A percentile compares a stretch with the other conserved stretches of the same genome.
Evolutionary conservation across 2,329 filamentous ascomycete species (phyloP).

Genomic region (Ceratocystis cacaofunesta): DNA sequence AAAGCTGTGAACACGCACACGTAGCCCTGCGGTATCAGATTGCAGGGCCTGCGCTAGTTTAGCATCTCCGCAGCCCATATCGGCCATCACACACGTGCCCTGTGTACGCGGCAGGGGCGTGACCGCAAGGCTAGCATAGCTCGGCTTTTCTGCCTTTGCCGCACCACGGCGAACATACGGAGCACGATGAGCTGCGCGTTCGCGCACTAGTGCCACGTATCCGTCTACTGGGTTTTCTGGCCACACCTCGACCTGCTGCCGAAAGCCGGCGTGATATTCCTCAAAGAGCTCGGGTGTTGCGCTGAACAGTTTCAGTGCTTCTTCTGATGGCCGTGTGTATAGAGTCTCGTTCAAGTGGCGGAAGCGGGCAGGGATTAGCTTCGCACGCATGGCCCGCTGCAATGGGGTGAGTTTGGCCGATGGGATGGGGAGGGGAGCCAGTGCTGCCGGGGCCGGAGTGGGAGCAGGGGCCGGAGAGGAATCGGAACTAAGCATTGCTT

Average conservation of each 20-base stretch:
- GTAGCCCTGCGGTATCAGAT: constrained; percentile 47
- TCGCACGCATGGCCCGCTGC: constrained; percentile 85
- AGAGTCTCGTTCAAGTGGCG: constrained; percentile 93
- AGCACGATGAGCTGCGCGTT: constrained; percentile 36
- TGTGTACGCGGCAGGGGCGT: constrained; percentile 55
- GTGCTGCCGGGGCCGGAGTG: constrained; percentile 19
- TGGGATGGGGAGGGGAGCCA: constrained; percentile 28
- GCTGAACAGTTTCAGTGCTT: constrained; percentile 71
- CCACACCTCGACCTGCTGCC: constrained; percentile 89
- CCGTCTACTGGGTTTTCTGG: constrained; percentile 88
- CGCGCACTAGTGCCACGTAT: constrained; percentile 59
- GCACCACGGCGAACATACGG: constrained; percentile 19
- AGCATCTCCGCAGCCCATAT: constrained; percentile 88
- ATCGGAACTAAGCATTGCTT: constrained; percentile 17
- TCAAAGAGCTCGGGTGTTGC: constrained; percentile 83
- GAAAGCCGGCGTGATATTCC: constrained; percentile 94
- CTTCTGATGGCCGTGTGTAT: constrained; percentile 76
- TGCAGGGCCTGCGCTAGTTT: constrained; percentile 58
- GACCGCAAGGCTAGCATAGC: constrained; percentile 21
- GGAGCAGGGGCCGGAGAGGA: constrained; percentile 17
- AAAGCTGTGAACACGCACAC: constrained; percentile 65
- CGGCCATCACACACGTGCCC: constrained; percentile 64
- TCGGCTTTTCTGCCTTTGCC: constrained; percentile 16
- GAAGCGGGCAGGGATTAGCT: constrained; percentile 89
- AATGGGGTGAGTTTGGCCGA: constrained; percentile 66